Evolutionary conservation across 352 stramenopile genomes (phyloP).

Genomic region (Phytophthora agathidicida): DNA sequence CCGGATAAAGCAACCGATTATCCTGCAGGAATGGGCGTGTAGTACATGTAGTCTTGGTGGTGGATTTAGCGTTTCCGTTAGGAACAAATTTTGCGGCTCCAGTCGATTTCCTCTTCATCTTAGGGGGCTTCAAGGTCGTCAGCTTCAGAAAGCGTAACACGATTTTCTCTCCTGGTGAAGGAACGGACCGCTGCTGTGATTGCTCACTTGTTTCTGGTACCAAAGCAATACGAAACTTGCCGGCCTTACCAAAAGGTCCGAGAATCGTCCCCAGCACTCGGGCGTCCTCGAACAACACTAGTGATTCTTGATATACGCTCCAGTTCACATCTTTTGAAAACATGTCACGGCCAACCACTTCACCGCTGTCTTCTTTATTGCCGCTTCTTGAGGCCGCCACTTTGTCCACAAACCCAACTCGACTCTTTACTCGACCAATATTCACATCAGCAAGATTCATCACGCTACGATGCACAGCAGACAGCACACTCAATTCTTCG

Average conservation of each 20-base stretch:
- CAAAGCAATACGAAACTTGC: slow-evolving; percentile 72
- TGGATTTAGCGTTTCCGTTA: slow-evolving; percentile 2
- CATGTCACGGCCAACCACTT: slow-evolving; percentile 76
- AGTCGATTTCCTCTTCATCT: slow-evolving; percentile 22
- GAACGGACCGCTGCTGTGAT: neutral
- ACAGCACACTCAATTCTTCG: slow-evolving; percentile 14
- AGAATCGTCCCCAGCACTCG: slow-evolving; percentile 55
- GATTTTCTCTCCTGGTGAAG: slow-evolving; percentile 46
- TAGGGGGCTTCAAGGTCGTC: slow-evolving; percentile 42
- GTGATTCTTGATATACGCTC: slow-evolving; percentile 54
- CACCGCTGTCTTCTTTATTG: slow-evolving; percentile 3
- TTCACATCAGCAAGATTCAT: slow-evolving; percentile 40
- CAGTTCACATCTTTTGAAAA: slow-evolving; percentile 81
- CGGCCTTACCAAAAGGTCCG: slow-evolving; percentile 82
- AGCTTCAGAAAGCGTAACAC: slow-evolving; percentile 73
- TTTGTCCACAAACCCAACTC: slow-evolving; percentile 69
- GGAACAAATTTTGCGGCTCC: neutral
- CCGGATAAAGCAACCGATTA: slow-evolving; percentile 45
- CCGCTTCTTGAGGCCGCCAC: slow-evolving; percentile 14
- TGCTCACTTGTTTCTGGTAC: neutral
- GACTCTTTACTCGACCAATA: slow-evolving; percentile 72
- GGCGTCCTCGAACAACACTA: slow-evolving; percentile 54
- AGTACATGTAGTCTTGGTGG: slow-evolving; percentile 7
- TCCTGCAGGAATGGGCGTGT: slow-evolving; percentile 46
- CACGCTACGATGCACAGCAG: slow-evolving; percentile 12